Evolutionary conservation across 371 early-diverging fungal species (phyloP).

Genomic region (Saksenaea oblongispora): DNA sequence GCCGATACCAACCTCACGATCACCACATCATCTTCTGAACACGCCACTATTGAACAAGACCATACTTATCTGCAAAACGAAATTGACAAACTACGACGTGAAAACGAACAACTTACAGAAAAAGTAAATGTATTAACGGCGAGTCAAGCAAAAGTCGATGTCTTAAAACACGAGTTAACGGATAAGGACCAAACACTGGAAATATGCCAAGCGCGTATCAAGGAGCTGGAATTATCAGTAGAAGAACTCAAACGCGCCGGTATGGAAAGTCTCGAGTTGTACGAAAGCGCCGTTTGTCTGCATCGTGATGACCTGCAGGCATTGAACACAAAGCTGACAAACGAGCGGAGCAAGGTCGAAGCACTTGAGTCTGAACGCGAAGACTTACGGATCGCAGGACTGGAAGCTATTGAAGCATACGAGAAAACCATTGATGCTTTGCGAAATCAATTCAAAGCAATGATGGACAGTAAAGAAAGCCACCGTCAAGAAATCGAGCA

Average conservation of each 20-base stretch:
- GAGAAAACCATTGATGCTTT: conserved; percentile 5
- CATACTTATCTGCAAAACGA: neutral
- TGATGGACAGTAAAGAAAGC: neutral
- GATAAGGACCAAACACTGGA: neutral
- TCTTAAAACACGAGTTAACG: neutral
- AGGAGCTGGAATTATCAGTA: conserved; percentile 18
- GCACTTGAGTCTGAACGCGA: conserved; percentile 28
- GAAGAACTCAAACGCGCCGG: conserved; percentile 32
- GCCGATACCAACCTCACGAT: conserved; percentile 3
- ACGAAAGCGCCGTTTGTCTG: conserved; percentile 22
- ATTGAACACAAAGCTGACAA: conserved; percentile 12
- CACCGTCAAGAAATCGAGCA: neutral
- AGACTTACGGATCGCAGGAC: conserved; percentile 20
- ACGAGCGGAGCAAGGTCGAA: conserved; percentile 16
- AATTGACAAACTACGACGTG: neutral
- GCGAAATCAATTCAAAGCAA: neutral
- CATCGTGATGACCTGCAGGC: conserved; percentile 26
- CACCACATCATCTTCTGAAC: neutral
- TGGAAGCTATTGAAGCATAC: conserved; percentile 17
- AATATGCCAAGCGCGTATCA: conserved; percentile 22
- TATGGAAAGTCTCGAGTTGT: conserved; percentile 39
- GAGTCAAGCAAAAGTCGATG: neutral
- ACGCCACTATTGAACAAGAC: neutral
- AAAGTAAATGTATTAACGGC: neutral
- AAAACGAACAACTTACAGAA: neutral